phyloP scores from a whole-genome alignment of 345 rosid genomes.

The Eucalyptus camaldulensis region DNA sequence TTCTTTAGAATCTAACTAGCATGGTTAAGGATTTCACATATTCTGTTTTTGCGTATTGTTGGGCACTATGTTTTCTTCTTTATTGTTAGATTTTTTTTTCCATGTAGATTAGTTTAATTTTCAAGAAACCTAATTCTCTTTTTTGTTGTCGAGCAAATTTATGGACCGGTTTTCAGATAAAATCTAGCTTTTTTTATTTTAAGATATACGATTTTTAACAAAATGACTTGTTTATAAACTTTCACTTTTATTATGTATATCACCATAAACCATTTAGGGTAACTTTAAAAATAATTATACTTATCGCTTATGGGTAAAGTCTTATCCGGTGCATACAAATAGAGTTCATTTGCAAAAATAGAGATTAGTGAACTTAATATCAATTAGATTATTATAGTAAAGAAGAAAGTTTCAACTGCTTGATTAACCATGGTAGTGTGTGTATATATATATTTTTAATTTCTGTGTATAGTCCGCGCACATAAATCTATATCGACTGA shows the following conservation, averaged over 20 bases:
- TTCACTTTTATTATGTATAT: background rate
- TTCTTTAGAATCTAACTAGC: background rate
- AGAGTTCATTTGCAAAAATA: background rate
- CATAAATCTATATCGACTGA: background rate
- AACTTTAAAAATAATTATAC: background rate
- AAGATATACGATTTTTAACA: background rate
- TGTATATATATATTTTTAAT: background rate
- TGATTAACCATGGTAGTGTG: background rate
- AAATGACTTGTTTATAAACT: background rate
- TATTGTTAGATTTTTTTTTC: background rate
- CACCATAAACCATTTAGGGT: background rate
- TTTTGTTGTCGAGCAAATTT: accelerated
- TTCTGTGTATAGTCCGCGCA: background rate
- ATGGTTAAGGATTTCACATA: no score
- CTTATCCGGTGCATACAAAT: background rate
- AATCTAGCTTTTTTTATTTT: no score
- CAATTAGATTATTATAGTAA: background rate
- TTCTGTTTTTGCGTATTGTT: accelerated
- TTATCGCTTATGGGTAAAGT: background rate
- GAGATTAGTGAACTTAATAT: background rate
- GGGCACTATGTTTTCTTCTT: background rate
- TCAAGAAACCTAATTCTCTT: background rate
- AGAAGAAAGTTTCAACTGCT: background rate
- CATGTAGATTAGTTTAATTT: background rate
- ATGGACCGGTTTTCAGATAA: background rate